phyloP scores from a whole-genome alignment of 306 rosid genomes.

The Rosa multiflora region DNA sequence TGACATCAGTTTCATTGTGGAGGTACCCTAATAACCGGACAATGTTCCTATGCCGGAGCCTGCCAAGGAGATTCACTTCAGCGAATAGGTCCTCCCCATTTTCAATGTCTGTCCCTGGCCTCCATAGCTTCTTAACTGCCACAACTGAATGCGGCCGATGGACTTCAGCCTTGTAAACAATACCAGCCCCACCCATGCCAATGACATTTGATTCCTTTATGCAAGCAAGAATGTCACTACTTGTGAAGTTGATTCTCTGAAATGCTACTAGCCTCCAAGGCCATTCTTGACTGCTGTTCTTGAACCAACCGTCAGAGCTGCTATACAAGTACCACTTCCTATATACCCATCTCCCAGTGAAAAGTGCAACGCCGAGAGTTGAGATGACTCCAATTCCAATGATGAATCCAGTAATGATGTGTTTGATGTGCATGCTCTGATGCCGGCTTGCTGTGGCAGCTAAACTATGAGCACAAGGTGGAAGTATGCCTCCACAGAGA shows the following conservation, averaged over 20 bases:
- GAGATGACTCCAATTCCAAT: conserved; percentile 52
- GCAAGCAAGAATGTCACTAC: conserved; percentile 63
- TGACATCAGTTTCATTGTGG: conserved; percentile 71
- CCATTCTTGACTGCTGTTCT: conserved; percentile 62
- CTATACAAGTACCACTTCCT: conserved; percentile 52
- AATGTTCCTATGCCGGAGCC: conserved; percentile 85
- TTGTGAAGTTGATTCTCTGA: conserved; percentile 79
- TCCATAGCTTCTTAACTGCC: conserved; percentile 90
- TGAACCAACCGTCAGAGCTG: conserved; percentile 57
- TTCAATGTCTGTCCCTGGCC: conserved; percentile 54
- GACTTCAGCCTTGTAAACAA: conserved; percentile 87
- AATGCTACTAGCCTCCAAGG: conserved; percentile 90
- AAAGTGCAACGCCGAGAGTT: conserved; percentile 41
- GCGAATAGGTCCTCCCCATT: conserved; percentile 50
- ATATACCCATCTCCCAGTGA: conserved; percentile 54
- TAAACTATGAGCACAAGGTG: conserved; percentile 56
- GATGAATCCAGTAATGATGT: conserved; percentile 49
- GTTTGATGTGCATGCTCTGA: conserved; percentile 41
- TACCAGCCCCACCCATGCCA: conserved; percentile 80
- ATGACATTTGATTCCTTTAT: conserved; percentile 72
- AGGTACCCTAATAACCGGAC: conserved; percentile 76
- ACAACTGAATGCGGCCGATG: conserved; percentile 55
- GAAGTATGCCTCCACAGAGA: conserved; percentile 82
- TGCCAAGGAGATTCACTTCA: conserved; percentile 80
- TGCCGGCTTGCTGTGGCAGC: conserved; percentile 17